phyloP scores from a whole-genome alignment of 805 yeast species.

The Sugiyamaella qingdaonensis region DNA sequence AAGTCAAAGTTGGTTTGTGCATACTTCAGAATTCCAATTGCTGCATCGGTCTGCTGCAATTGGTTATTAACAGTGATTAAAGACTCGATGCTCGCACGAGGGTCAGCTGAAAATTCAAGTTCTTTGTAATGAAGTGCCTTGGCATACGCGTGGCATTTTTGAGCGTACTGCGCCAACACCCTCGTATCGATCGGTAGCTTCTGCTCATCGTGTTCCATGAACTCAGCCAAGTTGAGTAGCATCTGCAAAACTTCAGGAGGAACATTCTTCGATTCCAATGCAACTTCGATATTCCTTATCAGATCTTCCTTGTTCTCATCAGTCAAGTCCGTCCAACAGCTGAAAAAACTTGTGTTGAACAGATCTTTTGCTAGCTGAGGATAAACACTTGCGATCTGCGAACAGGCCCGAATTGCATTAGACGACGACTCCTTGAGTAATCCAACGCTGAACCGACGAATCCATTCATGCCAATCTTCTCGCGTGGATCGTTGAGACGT shows the following conservation, averaged over 20 bases:
- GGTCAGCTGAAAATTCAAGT: slow-evolving; percentile 88
- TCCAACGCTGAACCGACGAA: slow-evolving; percentile 78
- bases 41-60: slow-evolving; percentile 94
- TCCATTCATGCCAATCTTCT: slow-evolving; percentile 99
- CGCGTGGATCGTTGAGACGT: slow-evolving; percentile 81
- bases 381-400: slow-evolving; percentile 80
- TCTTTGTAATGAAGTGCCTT: slow-evolving; percentile 96
- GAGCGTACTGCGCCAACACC: slow-evolving; percentile 87
- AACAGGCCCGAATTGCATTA: slow-evolving; percentile 89
- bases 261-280: slow-evolving; percentile 82
- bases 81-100: slow-evolving; percentile 86
- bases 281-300: slow-evolving; percentile 78
- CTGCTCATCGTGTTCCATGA: slow-evolving; percentile 96
- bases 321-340: slow-evolving; percentile 91
- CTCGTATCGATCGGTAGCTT: slow-evolving; percentile 89
- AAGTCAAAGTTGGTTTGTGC: slow-evolving; percentile 63
- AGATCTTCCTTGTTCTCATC: slow-evolving; percentile 87
- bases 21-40: slow-evolving; percentile 83
- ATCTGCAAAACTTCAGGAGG: slow-evolving; percentile 96
- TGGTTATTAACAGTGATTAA: slow-evolving; percentile 90
- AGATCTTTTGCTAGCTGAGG: slow-evolving; percentile 84
- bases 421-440: slow-evolving; percentile 89
- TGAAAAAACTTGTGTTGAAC: slow-evolving; percentile 90
- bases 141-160: slow-evolving; percentile 94
- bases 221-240: slow-evolving; percentile 84